A percentile compares a stretch with the other conserved stretches of the same genome.
Evolutionary conservation across 257 asterid species (phyloP).

Genomic region (Perilla frutescens): DNA sequence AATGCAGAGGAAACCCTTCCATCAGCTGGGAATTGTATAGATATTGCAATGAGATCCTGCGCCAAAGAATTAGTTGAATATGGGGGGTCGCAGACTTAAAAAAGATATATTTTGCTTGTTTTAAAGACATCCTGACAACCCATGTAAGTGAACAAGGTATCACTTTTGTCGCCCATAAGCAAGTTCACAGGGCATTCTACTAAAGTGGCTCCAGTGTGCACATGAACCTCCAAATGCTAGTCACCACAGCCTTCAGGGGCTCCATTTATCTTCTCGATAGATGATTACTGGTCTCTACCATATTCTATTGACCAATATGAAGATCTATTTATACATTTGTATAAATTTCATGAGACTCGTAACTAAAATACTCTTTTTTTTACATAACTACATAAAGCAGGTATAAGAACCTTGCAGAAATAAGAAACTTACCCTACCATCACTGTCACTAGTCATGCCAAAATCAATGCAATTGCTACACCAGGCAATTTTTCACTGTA

Average conservation of each 20-base stretch:
- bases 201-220: constrained; percentile 28
- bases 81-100: constrained; percentile 60
- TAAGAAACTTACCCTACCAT: constrained; percentile 28
- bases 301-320: constrained; percentile 24
- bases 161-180: constrained; percentile 37
- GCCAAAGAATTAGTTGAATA: constrained; percentile 79
- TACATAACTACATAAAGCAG: constrained; percentile 13
- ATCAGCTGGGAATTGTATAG: constrained; percentile 58
- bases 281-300: constrained; percentile 21
- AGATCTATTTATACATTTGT: constrained; percentile 4
- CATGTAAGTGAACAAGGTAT: constrained; percentile 47
- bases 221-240: constrained; percentile 32
- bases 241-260: constrained; percentile 31
- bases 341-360: constrained; percentile 16
- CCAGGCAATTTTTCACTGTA: constrained; percentile 19
- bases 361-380: constrained; percentile 6
- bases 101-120: constrained; percentile 39
- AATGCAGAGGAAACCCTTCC: constrained; percentile 63
- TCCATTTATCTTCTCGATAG: constrained; percentile 27
- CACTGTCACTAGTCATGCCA: constrained; percentile 20
- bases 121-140: constrained; percentile 54
- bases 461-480: constrained; percentile 8
- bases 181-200: constrained; percentile 32
- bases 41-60: constrained; percentile 71
- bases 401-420: constrained; percentile 8